Evolutionary conservation across 1,284 basidiomycete species (phyloP).

Genomic region (Butyriboletus pseudospeciosus): DNA sequence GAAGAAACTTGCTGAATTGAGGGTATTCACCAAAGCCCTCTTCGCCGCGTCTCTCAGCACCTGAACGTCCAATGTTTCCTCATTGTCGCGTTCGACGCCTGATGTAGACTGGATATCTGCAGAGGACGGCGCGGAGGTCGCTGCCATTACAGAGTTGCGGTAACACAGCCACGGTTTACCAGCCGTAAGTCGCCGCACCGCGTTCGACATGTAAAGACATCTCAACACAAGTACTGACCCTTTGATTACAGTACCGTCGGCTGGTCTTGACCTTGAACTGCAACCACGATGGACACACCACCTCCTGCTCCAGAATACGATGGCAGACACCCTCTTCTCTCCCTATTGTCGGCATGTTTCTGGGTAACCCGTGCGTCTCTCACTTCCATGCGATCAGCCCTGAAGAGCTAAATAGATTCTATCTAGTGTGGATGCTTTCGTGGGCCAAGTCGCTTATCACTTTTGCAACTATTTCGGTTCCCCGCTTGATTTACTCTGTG

Average conservation of each 20-base stretch:
- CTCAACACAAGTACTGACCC: not conserved
- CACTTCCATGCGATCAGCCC: not conserved
- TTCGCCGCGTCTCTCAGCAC: conserved; percentile 73
- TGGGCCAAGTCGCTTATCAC: conserved; percentile 68
- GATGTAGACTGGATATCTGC: conserved; percentile 26
- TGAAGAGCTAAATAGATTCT: conserved; percentile 6
- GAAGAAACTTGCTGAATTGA: conserved; percentile 65
- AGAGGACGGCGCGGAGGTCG: conserved; percentile 25
- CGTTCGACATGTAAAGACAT: conserved; percentile 7
- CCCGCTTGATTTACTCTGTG: conserved; percentile 69
- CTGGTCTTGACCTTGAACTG: not conserved
- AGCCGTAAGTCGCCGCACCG: not conserved
- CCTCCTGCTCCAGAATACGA: conserved; percentile 21
- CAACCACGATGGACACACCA: conserved; percentile 25
- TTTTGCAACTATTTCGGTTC: conserved; percentile 77
- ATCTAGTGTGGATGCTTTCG: conserved; percentile 73
- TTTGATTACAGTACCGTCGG: not conserved
- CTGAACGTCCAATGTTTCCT: conserved; percentile 59
- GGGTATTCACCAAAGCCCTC: conserved; percentile 71
- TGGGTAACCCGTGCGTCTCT: conserved; percentile 67
- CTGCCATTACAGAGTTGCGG: conserved; percentile 24
- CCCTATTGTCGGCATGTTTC: conserved; percentile 75
- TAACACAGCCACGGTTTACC: conserved; percentile 31
- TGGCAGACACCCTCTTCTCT: conserved; percentile 53
- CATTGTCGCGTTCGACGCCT: conserved; percentile 29